phyloP scores from a whole-genome alignment of 2,329 filamentous ascomycete species.

The Venturia asperata region DNA sequence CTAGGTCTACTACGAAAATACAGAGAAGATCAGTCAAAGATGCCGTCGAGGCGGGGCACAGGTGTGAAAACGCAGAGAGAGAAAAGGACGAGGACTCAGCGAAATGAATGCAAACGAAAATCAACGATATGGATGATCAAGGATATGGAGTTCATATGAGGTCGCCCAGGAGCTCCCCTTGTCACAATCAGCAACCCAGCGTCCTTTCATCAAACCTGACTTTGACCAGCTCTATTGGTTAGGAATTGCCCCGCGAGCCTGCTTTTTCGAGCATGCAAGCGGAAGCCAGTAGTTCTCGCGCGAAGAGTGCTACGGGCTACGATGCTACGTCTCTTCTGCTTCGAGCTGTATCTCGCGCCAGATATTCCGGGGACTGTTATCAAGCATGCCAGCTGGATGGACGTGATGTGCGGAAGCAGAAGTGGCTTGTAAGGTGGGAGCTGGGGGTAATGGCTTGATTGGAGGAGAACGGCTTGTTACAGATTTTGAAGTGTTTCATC shows the following conservation, averaged over 20 bases:
- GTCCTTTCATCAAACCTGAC: constrained; percentile 6
- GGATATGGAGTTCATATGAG: constrained; percentile 5
- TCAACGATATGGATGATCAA: neutral
- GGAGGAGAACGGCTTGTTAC: constrained; percentile 2
- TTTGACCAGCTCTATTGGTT: constrained; percentile 1
- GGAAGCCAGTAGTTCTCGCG: constrained; percentile 5
- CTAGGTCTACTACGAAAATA: constrained; percentile 1
- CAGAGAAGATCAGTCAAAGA: neutral
- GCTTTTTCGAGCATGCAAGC: constrained; percentile 5
- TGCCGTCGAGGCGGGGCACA: constrained; percentile 11
- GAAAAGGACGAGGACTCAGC: neutral
- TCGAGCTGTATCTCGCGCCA: constrained; percentile 3
- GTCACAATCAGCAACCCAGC: constrained; percentile 3
- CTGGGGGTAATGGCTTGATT: constrained; percentile 4
- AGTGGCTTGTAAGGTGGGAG: constrained; percentile 4
- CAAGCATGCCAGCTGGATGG: constrained; percentile 6
- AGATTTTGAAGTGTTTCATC: neutral
- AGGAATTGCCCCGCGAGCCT: neutral
- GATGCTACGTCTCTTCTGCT: constrained; percentile 6
- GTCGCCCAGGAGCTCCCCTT: constrained; percentile 11
- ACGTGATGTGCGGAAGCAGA: neutral
- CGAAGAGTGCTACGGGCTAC: neutral
- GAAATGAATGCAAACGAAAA: neutral
- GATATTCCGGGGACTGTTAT: neutral
- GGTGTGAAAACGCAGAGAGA: neutral